Conservation (phyloP, 768 basidiomycete genomes). For the Tricholoma matsutake region DNA sequence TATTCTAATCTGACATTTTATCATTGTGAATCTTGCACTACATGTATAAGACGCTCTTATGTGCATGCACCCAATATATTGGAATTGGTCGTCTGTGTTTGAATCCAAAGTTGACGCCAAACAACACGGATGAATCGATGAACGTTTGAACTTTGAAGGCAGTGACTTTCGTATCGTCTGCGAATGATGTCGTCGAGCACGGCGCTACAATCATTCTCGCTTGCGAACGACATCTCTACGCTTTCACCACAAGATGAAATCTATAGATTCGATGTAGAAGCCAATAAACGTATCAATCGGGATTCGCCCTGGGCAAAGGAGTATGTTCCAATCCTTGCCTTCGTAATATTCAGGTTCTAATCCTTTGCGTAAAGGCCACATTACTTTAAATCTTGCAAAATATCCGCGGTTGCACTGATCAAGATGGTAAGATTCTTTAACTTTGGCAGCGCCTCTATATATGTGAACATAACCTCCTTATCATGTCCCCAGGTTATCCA, state of each 20-base stretch:
- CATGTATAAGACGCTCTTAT: not conserved
- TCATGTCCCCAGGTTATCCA: slow-evolving; percentile 79
- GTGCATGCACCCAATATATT: not conserved
- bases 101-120: not conserved
- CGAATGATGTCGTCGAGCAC: slow-evolving; percentile 40
- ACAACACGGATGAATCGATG: slow-evolving; percentile 1
- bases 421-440: slow-evolving; percentile 67
- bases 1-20: too few relatives aligned
- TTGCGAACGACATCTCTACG: slow-evolving; percentile 68
- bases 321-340: slow-evolving; percentile 41
- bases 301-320: slow-evolving; percentile 86
- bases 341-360: slow-evolving; percentile 4
- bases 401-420: slow-evolving; percentile 91
- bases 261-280: slow-evolving; percentile 68
- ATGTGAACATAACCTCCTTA: not conserved
- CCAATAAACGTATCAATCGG: slow-evolving; percentile 61
- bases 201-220: slow-evolving; percentile 70
- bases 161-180: not conserved
- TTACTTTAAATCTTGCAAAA: slow-evolving; percentile 88
- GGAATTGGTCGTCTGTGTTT: not conserved
- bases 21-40: too few relatives aligned
- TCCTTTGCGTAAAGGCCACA: slow-evolving; percentile 50
- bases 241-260: slow-evolving; percentile 78
- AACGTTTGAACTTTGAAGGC: too few relatives aligned
- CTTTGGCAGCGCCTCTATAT: slow-evolving; percentile 3